phyloP scores from a whole-genome alignment of 495 filamentous ascomycete genomes.

The Clohesyomyces aquaticus region DNA sequence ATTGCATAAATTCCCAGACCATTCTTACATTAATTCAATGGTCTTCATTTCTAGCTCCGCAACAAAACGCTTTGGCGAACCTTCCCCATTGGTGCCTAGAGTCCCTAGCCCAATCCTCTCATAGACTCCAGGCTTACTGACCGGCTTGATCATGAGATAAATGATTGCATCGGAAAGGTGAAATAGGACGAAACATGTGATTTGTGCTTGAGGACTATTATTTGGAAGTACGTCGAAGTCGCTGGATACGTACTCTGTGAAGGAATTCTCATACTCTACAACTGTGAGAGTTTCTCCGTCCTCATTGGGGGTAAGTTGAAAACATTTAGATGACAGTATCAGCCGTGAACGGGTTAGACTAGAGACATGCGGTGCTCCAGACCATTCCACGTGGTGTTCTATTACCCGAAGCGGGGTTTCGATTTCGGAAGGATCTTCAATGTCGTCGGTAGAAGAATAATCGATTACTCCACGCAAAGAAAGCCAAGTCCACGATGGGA shows the following conservation, averaged over 20 bases:
- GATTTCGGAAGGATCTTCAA: background rate
- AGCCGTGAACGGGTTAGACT: background rate
- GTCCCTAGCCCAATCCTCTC: constrained; percentile 2
- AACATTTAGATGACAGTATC: constrained; percentile 2
- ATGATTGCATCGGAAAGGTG: background rate
- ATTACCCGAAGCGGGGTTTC: constrained; percentile 2
- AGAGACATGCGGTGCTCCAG: background rate
- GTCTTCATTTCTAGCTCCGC: background rate
- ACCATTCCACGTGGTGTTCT: background rate
- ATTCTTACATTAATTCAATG: constrained; percentile 1
- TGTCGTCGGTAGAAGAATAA: constrained; percentile 2
- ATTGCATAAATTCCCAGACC: background rate
- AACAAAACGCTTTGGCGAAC: background rate
- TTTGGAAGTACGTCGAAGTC: constrained; percentile 1
- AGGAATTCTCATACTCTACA: background rate
- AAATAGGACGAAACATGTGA: constrained; percentile 9
- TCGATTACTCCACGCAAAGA: background rate
- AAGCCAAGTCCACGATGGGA: constrained; percentile 9
- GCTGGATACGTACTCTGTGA: background rate
- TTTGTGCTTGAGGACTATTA: background rate
- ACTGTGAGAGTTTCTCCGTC: background rate
- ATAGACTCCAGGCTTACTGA: background rate
- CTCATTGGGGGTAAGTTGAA: background rate
- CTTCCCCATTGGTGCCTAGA: background rate
- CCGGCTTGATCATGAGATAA: constrained; percentile 1